Base-by-base conservation (phyloP, 345 rosid genomes). In the Eucalyptus curtisii region DNA sequence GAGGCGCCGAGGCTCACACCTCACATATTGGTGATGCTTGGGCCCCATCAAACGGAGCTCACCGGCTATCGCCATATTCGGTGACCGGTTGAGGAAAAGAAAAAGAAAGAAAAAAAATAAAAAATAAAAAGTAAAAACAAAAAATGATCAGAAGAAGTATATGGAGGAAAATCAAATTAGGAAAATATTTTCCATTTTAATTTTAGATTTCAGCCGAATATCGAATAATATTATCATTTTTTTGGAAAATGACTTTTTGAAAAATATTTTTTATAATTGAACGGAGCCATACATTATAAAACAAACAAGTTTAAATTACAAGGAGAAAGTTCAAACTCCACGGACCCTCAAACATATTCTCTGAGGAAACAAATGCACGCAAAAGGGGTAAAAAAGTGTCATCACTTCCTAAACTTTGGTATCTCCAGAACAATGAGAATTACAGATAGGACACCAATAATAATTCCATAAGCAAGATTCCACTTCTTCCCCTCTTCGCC, bases 381-480 rank as follows among this genome's bases (percentile, higher is more conserved):
- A 85, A 24, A 57, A 48, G 48, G 42, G 42, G 50, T 33, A 48
- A 49, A 22, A 15, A 86, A 47, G 48, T 19, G n/a, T 86, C 89
- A 95, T 85, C 91, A 91, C 33, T 87, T 91, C 94, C 47, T 86
- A 90, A 96, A 90, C 92, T 89, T 37, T 90, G 86, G 91, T 7
- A 91, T 45, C 90, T 96, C 99, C 85, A 96, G 88, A 27, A 87
- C 61, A 88, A 91, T 14, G 86, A 93, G 88, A 88, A 90, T 12
- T 37, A 93, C 84, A 87, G 89, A 49, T 66, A 97, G 91, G 53
- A 93, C 57, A 4, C 92, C 93, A 44, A 96, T 89, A n/a, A 31
- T 90, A 84, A 92, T 87, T 4, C 94, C 99, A 71, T 95, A 97
- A 59, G 94, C 96, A 27, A 47, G 98, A 47, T 92, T 95, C 99